Evolutionary conservation across 352 stramenopile genomes (phyloP).

Genomic region (Phytophthora rubi): DNA sequence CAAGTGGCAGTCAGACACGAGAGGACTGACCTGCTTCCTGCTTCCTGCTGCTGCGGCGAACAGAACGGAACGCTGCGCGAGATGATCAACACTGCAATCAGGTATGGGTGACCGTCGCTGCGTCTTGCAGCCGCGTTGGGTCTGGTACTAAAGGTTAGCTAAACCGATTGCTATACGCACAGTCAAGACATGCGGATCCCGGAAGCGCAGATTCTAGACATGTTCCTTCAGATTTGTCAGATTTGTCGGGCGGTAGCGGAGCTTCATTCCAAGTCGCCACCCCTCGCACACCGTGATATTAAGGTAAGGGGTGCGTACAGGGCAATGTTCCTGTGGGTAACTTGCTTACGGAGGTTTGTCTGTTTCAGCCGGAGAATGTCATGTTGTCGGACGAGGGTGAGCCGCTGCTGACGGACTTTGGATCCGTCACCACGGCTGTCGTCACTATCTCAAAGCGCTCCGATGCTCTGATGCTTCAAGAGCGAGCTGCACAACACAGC

Average conservation of each 20-base stretch:
- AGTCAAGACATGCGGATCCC: constrained; percentile 60
- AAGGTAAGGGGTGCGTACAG: constrained; percentile 48
- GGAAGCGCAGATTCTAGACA: constrained; percentile 72
- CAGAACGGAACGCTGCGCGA: constrained; percentile 86
- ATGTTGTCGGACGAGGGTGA: constrained; percentile 81
- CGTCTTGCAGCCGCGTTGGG: background rate
- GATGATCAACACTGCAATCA: constrained; percentile 79
- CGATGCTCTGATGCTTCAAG: constrained; percentile 86
- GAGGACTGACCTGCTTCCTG: constrained; percentile 3
- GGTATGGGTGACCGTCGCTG: constrained; percentile 19
- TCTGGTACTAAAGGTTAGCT: background rate
- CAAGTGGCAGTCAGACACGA: too few relatives aligned
- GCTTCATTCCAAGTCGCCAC: constrained; percentile 72
- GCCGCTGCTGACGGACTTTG: constrained; percentile 90
- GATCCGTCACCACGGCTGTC: constrained; percentile 71
- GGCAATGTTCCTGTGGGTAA: background rate
- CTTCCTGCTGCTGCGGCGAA: constrained; percentile 1
- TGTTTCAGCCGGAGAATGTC: constrained; percentile 86
- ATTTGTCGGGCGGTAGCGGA: constrained; percentile 82
- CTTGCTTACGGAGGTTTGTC: constrained; percentile 12
- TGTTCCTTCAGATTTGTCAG: constrained; percentile 88
- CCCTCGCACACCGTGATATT: constrained; percentile 87
- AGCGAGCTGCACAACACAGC: constrained; percentile 81
- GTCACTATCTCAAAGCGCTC: constrained; percentile 69
- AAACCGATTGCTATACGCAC: background rate